Evolutionary conservation across 176 grass and related monocot species (phyloP).

Genomic region (Oryza coarctata): DNA sequence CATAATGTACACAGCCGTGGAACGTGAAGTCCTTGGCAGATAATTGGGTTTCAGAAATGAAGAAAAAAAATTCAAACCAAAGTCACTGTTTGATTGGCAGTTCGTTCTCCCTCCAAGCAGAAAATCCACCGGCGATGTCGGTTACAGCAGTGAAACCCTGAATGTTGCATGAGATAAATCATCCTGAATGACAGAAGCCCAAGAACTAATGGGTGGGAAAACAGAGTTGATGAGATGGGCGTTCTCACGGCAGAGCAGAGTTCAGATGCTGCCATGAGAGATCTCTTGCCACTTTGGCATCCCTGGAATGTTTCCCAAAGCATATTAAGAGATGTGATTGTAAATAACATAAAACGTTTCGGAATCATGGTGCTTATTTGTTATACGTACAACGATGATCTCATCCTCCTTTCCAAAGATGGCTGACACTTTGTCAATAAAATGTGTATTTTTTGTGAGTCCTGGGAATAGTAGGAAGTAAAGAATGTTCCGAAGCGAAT

Average conservation of each 20-base stretch:
- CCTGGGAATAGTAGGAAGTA: slow-evolving; percentile 3
- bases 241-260: slow-evolving; percentile 65
- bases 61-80: neutral
- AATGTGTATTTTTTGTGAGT: slow-evolving; percentile 55
- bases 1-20: neutral
- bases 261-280: slow-evolving; percentile 73
- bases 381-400: slow-evolving; percentile 57
- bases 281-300: slow-evolving; percentile 80
- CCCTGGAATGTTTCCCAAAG: slow-evolving; percentile 41
- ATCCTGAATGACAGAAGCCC: neutral
- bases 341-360: neutral
- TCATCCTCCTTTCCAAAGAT: slow-evolving; percentile 55
- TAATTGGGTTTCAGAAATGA: neutral
- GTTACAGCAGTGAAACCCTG: slow-evolving; percentile 71
- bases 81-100: slow-evolving; percentile 45
- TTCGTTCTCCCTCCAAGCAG: slow-evolving; percentile 60
- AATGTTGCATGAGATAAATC: neutral
- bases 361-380: neutral
- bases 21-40: neutral
- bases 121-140: slow-evolving; percentile 70
- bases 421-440: slow-evolving; percentile 59
- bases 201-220: neutral
- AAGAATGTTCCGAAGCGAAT: neutral
- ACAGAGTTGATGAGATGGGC: neutral
- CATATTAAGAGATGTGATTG: neutral